Percentiles rank a stretch among this genome's conserved stretches.
Conservation (phyloP, 1,139 yeast species). For the Blastobotrys persicus region DNA sequence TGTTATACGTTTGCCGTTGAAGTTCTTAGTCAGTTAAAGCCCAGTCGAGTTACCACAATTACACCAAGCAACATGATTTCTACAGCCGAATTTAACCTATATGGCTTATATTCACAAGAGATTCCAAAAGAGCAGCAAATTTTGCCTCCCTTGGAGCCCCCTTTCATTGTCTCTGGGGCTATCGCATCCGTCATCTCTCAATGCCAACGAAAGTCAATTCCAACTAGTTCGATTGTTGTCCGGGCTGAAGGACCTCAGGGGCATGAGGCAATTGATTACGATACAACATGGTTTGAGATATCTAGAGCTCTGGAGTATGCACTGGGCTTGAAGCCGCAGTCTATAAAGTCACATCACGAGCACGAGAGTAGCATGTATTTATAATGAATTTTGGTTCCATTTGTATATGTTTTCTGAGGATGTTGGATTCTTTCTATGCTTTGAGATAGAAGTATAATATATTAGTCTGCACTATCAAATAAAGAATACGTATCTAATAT, state of each 20-base stretch:
- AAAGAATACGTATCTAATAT: too few species aligned
- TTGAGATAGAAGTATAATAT: too few species aligned
- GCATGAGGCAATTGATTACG: slow-evolving; percentile 29
- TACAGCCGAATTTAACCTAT: slow-evolving; percentile 19
- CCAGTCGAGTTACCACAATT: slow-evolving; percentile 20
- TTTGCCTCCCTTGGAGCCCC: slow-evolving; percentile 25
- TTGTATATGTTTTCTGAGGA: too few species aligned
- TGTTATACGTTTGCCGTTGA: slow-evolving; percentile 23
- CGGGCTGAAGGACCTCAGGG: slow-evolving; percentile 35
- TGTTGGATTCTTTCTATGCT: too few species aligned
- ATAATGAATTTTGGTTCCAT: too few species aligned
- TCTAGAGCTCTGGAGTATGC: slow-evolving; percentile 15
- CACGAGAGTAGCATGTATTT: slow-evolving; percentile 26
- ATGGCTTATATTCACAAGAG: slow-evolving; percentile 16
- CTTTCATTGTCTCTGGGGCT: slow-evolving; percentile 30
- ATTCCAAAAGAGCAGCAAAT: slow-evolving; percentile 7
- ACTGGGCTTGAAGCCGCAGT: slow-evolving; percentile 13
- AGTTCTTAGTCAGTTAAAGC: slow-evolving; percentile 19
- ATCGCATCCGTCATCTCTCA: slow-evolving; percentile 29
- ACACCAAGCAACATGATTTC: slow-evolving; percentile 24
- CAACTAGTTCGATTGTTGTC: slow-evolving; percentile 28
- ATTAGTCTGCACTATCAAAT: too few species aligned
- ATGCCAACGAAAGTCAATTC: slow-evolving; percentile 19
- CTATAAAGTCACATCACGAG: slow-evolving; percentile 13
- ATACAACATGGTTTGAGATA: slow-evolving; percentile 17